Base-by-base conservation (phyloP, 495 filamentous ascomycete genomes). In the Aspergillus wentii region DNA sequence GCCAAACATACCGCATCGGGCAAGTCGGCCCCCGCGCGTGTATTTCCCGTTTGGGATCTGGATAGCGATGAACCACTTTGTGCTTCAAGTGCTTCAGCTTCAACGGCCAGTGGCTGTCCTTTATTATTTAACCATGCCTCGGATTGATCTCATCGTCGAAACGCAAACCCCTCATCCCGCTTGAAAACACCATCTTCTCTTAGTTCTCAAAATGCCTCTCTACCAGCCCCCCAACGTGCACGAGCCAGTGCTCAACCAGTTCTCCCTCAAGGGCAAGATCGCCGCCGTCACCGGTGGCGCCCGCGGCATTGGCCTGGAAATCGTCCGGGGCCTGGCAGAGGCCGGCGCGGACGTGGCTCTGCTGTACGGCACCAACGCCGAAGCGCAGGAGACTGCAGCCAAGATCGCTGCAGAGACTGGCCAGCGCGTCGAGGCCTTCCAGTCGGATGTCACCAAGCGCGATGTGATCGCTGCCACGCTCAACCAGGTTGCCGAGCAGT, bases 341-440 rank as follows among this genome's bases (percentile, higher is more conserved):
- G 79, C 82, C 14, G 85, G 85, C 6, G 84, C 86, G n/a, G 79
- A 90, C 40, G 48, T 51, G 7, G 85, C 81, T 3, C 80, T 90
- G 15, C 82, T 83, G 74, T 89, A 88, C 53, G 82, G 83, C 51
- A 74, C 68, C 52, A 84, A 84, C 58, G 76, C 75, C 52, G 72
- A 78, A 38, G 82, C 84, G 2, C 42, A 64, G 11, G 68, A 77
- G 57, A 69, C 69, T 60, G 74, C 75, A 52, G 72, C 80, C 30
- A 67, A 77, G 13, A 61, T 72, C 14, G 86, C 86, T 2, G 68
- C 64, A 15, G 72, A 78, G 17, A 80, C 88, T 30, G 80, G 85
- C 23, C 78, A 78, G 54, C 17, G 18, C 7, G 35, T 57, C n/a
- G 11, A 43, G 44, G 83, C 83, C 9, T 88, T 84, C 58, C 72